A percentile compares a stretch with the other conserved stretches of the same genome.
These are phyloP conservation scores for Eremochloa ophiuroides DNA, from an alignment of 176 grass and related monocot genomes.

Conservation along the genomic window DNA sequence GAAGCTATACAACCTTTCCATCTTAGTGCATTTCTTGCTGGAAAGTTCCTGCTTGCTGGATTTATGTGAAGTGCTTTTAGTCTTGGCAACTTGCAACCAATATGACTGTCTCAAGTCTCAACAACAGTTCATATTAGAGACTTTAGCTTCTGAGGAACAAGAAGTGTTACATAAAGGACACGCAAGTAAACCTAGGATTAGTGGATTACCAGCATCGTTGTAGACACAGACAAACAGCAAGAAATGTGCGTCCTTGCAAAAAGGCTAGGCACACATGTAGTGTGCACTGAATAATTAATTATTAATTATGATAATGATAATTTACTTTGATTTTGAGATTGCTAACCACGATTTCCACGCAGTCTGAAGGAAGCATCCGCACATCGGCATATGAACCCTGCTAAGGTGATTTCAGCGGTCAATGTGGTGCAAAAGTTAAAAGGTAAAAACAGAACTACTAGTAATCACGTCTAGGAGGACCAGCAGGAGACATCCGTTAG, in stretches of 20 bases:
- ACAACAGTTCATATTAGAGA: background rate
- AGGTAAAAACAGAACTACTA: too few relatives aligned
- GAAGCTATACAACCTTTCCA: background rate
- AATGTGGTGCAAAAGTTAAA: too few relatives aligned
- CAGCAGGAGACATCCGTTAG: background rate
- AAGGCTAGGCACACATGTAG: too few relatives aligned
- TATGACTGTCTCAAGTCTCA: background rate
- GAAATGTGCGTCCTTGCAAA: too few relatives aligned
- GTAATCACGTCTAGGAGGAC: too few relatives aligned
- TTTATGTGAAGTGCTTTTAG: conserved; percentile 20
- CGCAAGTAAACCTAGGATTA: too few relatives aligned
- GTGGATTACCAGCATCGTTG: too few relatives aligned
- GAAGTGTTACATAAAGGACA: too few relatives aligned
- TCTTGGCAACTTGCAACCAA: background rate
- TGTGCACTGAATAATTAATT: too few relatives aligned
- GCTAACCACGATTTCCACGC: background rate
- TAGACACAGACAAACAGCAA: too few relatives aligned
- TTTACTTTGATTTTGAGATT: background rate
- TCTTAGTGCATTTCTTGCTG: background rate
- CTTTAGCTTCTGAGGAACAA: too few relatives aligned
- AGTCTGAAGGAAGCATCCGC: background rate
- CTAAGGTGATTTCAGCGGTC: background rate
- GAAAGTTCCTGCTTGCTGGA: conserved; percentile 12
- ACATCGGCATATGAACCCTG: background rate
- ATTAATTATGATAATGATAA: too few relatives aligned